Evolutionary conservation across 768 basidiomycete genomes (phyloP), one percentile per base, ranked within the genome.

Genomic region (Ramaria rubella): DNA sequence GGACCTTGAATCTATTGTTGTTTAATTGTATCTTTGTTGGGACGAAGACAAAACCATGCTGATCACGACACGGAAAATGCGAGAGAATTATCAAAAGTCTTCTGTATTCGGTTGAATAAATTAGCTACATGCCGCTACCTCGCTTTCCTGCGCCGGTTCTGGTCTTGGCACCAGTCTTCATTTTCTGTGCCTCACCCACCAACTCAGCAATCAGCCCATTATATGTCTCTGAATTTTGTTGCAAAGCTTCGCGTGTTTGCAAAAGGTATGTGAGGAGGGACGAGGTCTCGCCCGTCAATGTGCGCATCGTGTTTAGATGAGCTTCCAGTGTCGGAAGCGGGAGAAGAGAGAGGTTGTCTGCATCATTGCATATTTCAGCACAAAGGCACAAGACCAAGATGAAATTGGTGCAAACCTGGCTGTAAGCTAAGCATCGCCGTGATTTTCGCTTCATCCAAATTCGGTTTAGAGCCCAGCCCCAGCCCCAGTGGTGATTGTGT

Each of bases 161-260:
- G 58, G 73, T 74, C 62, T 85, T 87, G 15, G 31, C 15, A 5
- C 81, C 81, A 6, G 81, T 81, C 65, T 88, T 90, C 53, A 83
- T 76, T 69, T 87, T 90, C 67, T 90, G 89, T 31, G 94, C 93
- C 69, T 95, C 91, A 42, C 83, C 83, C n/a, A 96, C 91, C 49
- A 96, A 74, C 66, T 92, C 92, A 26, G 86, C 94, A 58, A 96
- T 96, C 57, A 94, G 75, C 15, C 83, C 86, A 69, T 96, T 94
- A 65, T 92, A 93, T 26, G 84, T 88, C 73, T 96, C 87, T 34
- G 84, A 86, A 66, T 90, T 89, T 70, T 93, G 90, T 68, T 91
- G 88, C 58, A 91, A 67, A 31, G 85, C 81, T 60, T 93, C 91
- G 57, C 84, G 79, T 36, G 81, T 78, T 71, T 96, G 92, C 59